Base-by-base conservation (phyloP, 495 filamentous ascomycete genomes). In the Cairneyella variabilis region DNA sequence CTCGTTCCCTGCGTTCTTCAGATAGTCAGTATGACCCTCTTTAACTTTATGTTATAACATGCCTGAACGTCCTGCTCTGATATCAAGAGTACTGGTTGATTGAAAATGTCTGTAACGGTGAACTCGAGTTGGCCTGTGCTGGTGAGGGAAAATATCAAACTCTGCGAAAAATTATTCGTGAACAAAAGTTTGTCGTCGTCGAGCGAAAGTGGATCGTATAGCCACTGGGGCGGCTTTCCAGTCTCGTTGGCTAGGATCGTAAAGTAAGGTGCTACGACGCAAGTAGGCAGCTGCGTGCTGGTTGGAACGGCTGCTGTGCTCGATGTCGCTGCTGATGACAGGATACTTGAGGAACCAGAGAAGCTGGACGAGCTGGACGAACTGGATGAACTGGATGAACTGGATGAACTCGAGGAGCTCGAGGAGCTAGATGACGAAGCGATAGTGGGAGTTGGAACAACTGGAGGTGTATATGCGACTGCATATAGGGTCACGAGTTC, bases 111-210 rank as follows among this genome's bases (percentile, higher is more conserved):
- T 25, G 10, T n/a, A 14, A 46, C 43, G 25, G 22, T 28, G 43
- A 46, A 46, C 26, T 46, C 22, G 12, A 46, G 43, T 46, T 46
- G 43, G 2, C 43, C 43, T 12, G 43, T 46, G 5, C 22, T 3
- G 10, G 43, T 14, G 18, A 46, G 22, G 10, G 43, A 46, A 25
- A 46, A 46, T 30, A 46, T 9, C 20, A 25, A 10, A 28, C 43
- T 21, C 1, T 30, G 2, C 8, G 3, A n/a, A n/a, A 9, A 3
- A 30, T 26, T 17, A 5, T 21, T 7, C 11, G 43, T 28, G 26
- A 46, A 46, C 3, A 17, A 25, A 11, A 46, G 43, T 16, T 26
- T 30, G 23, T 46, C 43, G 11, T 28, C 43, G 23, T 46, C 43
- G 11, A 21, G 26, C 2, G 43, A 46, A 17, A n/a, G 14, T 17